Conservation (phyloP, 2,329 filamentous ascomycete species). For the Talaromyces sp. region DNA sequence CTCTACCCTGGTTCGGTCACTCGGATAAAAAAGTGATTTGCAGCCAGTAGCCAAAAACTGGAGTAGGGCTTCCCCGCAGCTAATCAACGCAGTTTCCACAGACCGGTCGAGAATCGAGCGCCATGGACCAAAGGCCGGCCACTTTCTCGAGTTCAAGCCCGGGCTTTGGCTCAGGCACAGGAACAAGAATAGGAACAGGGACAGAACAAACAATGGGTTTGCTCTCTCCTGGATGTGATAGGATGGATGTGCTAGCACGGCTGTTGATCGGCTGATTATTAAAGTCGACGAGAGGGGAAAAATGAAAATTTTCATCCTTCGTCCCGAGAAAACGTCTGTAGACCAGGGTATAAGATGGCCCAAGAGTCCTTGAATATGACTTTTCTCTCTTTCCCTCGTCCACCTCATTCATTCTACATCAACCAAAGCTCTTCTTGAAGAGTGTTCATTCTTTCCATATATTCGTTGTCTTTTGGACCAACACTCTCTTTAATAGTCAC, state of each 20-base stretch:
- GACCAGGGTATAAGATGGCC: slow-evolving; percentile 10
- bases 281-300: not conserved
- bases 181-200: not conserved
- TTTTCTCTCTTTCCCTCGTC: not conserved
- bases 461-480: not conserved
- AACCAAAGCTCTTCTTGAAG: slow-evolving; percentile 13
- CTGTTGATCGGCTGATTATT: not conserved
- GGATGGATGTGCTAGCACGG: not conserved
- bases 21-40: slow-evolving; percentile 6
- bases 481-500: slow-evolving; percentile 6
- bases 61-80: not conserved
- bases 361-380: not conserved
- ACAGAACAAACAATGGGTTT: not conserved
- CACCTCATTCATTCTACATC: slow-evolving; percentile 1
- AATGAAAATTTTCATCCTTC: not conserved
- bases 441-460: slow-evolving; percentile 12
- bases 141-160: not conserved
- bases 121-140: not conserved
- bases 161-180: slow-evolving; percentile 3
- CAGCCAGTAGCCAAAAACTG: not conserved
- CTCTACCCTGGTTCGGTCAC: slow-evolving; percentile 11
- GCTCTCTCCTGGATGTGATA: not conserved
- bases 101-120: slow-evolving; percentile 10
- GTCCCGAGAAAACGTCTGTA: not conserved
- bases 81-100: slow-evolving; percentile 15